Evolutionary conservation across 768 basidiomycete genomes (phyloP), one percentile per base, ranked within the genome.

Genomic region (Tulasnella sp.): DNA sequence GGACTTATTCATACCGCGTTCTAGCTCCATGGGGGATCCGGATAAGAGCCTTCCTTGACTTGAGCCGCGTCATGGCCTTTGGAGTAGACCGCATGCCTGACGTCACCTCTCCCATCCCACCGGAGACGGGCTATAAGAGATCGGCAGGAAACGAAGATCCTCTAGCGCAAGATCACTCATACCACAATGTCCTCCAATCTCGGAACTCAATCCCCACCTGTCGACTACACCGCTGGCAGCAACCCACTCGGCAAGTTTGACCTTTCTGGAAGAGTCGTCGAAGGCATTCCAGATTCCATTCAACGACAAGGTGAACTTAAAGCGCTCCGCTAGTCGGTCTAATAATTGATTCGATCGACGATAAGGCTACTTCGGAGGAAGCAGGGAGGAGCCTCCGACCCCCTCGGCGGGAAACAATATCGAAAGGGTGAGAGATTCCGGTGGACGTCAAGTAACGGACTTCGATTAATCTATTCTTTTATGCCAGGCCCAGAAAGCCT

Each of bases 151-250:
- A 68, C 31, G 62, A 34, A n/a, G 52, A 52, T 52, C 52, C 52
- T 36, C 62, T 31, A 68, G 27, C 34, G 27, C 12, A 27, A 74
- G 19, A 74, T 74, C 24, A 6, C 16, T 27, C 24, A 40, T 24
- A 39, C 24, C 16, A 74, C 31, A 31, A 74, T 74, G 73, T 74
- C 73, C 44, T 34, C 34, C 31, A 74, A 46, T 38, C 73, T 74
- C 73, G 73, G 73, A 74, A 74, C 73, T 40, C 73, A 74, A 74
- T 74, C 73, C 24, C 73, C 73, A 40, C 73, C 73, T 21, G 39
- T 42, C 19, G 73, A 74, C 16, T 38, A 40, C 73, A 74, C 73
- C 7, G 44, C 73, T 24, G 44, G 24, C 34, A 74, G 14, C 21
- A 39, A 27, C 1, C 73, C 73, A 40, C 2, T 74, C 38, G 73